These are phyloP conservation scores for Epicoccum sorghinum DNA, from an alignment of 2,329 filamentous ascomycete species.

Conservation along the genomic window DNA sequence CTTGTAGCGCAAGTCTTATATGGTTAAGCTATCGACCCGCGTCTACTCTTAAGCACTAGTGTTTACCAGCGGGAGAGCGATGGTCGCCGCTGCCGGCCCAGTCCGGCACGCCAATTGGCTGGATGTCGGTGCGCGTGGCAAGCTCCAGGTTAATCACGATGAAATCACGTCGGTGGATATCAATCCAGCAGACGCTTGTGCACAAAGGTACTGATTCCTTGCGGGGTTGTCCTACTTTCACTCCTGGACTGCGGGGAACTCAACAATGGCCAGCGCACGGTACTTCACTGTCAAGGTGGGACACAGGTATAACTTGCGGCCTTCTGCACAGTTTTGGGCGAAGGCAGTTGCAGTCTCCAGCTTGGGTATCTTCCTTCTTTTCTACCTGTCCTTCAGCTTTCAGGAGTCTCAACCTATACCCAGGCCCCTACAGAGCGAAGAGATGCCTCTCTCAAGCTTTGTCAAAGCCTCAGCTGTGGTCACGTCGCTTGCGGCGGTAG, in stretches of 20 bases:
- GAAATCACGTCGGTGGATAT: slow-evolving; percentile 6
- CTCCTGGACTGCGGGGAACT: slow-evolving; percentile 20
- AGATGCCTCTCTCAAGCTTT: slow-evolving; percentile 25
- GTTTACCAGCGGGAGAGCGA: neutral
- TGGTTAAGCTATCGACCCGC: slow-evolving; percentile 10
- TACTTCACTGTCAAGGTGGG: slow-evolving; percentile 2
- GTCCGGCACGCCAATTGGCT: slow-evolving; percentile 20
- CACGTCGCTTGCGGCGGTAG: slow-evolving; percentile 33
- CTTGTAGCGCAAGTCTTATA: slow-evolving; percentile 5
- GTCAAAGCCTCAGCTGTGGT: slow-evolving; percentile 29
- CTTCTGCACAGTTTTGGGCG: slow-evolving; percentile 6
- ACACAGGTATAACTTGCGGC: slow-evolving; percentile 15
- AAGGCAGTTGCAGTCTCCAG: slow-evolving; percentile 5
- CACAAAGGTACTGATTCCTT: slow-evolving; percentile 2
- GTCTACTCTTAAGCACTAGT: slow-evolving; percentile 2
- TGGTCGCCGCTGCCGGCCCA: neutral
- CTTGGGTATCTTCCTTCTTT: slow-evolving; percentile 7
- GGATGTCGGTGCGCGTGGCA: slow-evolving; percentile 25
- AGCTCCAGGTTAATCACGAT: neutral
- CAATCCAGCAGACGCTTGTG: slow-evolving; percentile 11
- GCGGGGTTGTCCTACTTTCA: slow-evolving; percentile 20
- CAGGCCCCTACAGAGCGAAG: slow-evolving; percentile 2
- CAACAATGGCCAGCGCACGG: slow-evolving; percentile 9
- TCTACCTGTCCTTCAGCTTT: slow-evolving; percentile 2
- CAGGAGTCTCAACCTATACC: neutral